phyloP scores from a whole-genome alignment of 176 grass and related monocot genomes.

The Aegilops bicornis region DNA sequence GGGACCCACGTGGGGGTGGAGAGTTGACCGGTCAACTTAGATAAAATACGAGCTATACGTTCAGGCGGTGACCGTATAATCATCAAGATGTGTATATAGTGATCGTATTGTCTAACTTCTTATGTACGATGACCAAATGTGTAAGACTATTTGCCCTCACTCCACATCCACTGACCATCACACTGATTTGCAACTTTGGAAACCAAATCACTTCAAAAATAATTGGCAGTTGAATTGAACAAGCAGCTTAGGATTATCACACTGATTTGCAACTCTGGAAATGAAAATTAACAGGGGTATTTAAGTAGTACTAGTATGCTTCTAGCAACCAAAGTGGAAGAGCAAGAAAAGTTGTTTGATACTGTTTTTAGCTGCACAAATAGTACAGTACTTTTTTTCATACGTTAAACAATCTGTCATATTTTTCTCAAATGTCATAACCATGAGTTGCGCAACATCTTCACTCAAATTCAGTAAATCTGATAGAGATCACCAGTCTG shows the following conservation, averaged over 20 bases:
- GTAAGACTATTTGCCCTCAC: not conserved
- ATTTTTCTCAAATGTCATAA: not conserved
- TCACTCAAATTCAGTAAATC: not conserved
- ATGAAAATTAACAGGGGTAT: not conserved
- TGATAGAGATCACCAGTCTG: not conserved
- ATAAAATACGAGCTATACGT: no score
- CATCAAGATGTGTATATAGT: no score
- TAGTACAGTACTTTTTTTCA: not conserved
- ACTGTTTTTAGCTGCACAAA: not conserved
- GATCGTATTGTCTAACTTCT: no score
- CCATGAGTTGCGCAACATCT: not conserved
- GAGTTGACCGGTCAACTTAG: no score
- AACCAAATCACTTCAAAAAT: not conserved
- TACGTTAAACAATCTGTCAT: not conserved
- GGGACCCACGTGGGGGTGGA: no score
- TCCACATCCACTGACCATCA: not conserved
- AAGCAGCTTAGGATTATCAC: not conserved
- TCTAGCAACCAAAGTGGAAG: not conserved
- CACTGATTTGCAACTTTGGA: no score
- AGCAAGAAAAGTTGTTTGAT: not conserved
- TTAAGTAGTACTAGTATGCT: not conserved
- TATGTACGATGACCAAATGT: no score
- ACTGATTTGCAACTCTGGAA: not conserved
- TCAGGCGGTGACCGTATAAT: no score
- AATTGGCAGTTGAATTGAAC: not conserved